These are phyloP conservation scores for Ascochyta pisi DNA, from an alignment of 2,329 filamentous ascomycete genomes.

Conservation along the genomic window DNA sequence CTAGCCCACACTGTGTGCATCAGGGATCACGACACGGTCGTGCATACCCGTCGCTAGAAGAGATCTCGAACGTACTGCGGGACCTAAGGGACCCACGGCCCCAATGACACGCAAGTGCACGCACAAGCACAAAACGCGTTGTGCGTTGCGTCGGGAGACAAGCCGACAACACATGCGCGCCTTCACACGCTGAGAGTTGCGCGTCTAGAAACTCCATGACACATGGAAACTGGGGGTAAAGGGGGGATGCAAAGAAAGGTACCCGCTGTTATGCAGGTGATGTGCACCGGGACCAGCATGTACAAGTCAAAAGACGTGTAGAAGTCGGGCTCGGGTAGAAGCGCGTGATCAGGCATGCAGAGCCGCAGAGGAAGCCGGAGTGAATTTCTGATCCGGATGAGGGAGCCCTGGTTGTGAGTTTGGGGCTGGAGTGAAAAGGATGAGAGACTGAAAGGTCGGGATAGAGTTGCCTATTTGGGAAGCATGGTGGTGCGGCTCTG, in stretches of 20 bases:
- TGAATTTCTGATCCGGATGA: background rate
- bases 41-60: slow-evolving; percentile 22
- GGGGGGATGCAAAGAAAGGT: background rate
- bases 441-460: no score
- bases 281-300: slow-evolving; percentile 10
- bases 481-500: slow-evolving; percentile 14
- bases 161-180: slow-evolving; percentile 1
- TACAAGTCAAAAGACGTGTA: background rate
- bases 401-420: no score
- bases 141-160: background rate
- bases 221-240: slow-evolving; percentile 7
- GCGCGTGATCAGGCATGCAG: slow-evolving; percentile 1
- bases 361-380: background rate
- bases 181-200: slow-evolving; percentile 1
- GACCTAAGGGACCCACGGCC: slow-evolving; percentile 13
- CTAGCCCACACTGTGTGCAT: background rate
- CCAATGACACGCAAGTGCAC: slow-evolving; percentile 12
- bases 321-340: slow-evolving; percentile 3
- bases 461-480: background rate
- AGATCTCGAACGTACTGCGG: slow-evolving; percentile 20
- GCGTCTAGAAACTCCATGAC: slow-evolving; percentile 2
- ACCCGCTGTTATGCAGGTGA: slow-evolving; percentile 12
- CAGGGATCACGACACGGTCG: background rate
- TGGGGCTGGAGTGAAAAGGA: no score
- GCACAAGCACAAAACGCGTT: background rate